phyloP scores from a whole-genome alignment of 176 grass and related monocot genomes.

The Cenchrus americanus region DNA sequence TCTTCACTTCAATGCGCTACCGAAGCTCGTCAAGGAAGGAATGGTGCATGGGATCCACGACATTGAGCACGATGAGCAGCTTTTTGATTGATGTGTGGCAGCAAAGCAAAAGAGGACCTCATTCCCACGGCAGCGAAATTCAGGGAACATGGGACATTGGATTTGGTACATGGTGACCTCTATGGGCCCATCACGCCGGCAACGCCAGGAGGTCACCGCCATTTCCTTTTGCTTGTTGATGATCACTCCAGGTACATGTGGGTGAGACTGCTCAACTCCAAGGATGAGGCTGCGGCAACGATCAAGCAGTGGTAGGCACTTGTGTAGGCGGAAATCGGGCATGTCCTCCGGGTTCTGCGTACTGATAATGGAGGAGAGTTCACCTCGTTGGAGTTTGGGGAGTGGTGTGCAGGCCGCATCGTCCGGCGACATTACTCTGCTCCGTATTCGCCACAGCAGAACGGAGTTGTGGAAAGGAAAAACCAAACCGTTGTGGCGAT shows the following conservation, averaged over 20 bases:
- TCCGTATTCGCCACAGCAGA: too few relatives aligned
- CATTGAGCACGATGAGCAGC: background rate
- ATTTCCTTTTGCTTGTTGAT: background rate
- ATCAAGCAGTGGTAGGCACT: background rate
- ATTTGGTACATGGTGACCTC: background rate
- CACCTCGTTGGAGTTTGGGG: background rate
- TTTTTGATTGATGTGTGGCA: background rate
- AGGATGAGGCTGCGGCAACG: too few relatives aligned
- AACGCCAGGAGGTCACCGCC: background rate
- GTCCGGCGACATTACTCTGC: too few relatives aligned
- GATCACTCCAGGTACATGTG: background rate
- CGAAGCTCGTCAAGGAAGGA: background rate
- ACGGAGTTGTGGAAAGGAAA: too few relatives aligned
- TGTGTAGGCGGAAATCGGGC: background rate
- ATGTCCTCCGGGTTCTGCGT: background rate
- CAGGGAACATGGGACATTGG: background rate
- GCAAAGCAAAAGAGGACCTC: background rate
- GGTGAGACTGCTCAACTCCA: background rate
- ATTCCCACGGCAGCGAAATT: background rate
- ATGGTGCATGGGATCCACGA: rapidly evolving
- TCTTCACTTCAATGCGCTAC: background rate
- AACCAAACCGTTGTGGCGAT: too few relatives aligned
- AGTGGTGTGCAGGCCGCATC: background rate
- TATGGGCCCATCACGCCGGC: too few relatives aligned
- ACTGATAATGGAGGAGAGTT: background rate